Percentiles rank a stretch among this genome's conserved stretches.
Conservation (phyloP, 2,329 filamentous ascomycete species). For the Dendryphion nanum region DNA sequence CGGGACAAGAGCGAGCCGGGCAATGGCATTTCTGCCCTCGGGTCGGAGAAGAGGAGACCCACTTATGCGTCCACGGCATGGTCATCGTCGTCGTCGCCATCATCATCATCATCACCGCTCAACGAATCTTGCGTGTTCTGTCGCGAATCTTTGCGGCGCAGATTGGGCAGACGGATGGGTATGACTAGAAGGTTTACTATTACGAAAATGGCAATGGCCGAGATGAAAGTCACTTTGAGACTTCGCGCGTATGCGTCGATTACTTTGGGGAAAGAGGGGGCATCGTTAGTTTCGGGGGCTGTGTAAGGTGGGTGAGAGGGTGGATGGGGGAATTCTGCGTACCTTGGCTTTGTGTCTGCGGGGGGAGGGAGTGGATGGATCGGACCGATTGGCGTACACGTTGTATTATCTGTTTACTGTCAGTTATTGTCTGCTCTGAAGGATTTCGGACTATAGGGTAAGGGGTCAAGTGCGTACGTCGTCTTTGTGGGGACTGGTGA, state of each 20-base stretch:
- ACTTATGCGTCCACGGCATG: too few species aligned
- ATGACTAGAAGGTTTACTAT: constrained; percentile 51
- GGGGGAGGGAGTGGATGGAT: constrained; percentile 47
- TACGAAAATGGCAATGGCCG: constrained; percentile 47
- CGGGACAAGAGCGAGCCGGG: too few species aligned
- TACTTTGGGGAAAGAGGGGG: constrained; percentile 18
- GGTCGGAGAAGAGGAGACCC: not conserved
- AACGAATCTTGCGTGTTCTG: not conserved
- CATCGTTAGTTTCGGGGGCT: constrained; percentile 18
- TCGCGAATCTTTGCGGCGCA: constrained; percentile 18
- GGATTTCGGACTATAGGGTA: not conserved
- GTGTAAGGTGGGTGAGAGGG: constrained; percentile 8
- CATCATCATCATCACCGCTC: not conserved
- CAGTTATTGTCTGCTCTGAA: not conserved
- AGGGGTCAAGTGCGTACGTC: constrained; percentile 34
- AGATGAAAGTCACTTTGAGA: constrained; percentile 44
- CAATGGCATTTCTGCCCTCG: not conserved
- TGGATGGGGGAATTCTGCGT: constrained; percentile 7
- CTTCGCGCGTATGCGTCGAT: constrained; percentile 40
- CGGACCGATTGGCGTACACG: constrained; percentile 52
- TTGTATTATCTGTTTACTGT: constrained; percentile 39
- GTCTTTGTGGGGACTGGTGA: constrained; percentile 59
- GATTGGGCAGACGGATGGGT: constrained; percentile 54
- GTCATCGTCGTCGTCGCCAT: not conserved
- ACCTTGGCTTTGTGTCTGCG: constrained; percentile 50